Evolutionary conservation across 1,139 yeast species (phyloP).

Genomic region (Suhomyces panamericanus): DNA sequence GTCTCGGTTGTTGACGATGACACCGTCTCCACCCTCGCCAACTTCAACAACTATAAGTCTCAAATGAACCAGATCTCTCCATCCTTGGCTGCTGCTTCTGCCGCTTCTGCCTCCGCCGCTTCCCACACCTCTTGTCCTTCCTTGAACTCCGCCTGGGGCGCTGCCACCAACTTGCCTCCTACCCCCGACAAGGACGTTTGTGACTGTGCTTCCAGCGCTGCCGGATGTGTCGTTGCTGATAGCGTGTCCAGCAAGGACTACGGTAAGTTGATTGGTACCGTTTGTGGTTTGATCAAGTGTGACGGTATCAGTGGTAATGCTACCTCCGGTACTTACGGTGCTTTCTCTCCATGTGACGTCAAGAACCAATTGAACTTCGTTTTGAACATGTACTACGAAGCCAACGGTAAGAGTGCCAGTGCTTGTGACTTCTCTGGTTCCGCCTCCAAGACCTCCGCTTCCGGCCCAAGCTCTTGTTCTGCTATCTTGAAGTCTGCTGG

Average conservation of each 20-base stretch:
- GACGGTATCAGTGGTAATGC: conserved; percentile 61
- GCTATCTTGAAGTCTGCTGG: conserved; percentile 26
- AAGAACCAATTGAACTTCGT: conserved; percentile 64
- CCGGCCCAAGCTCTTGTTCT: conserved; percentile 23
- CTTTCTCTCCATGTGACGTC: conserved; percentile 34
- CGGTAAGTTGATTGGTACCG: conserved; percentile 51
- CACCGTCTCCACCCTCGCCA: conserved; percentile 46
- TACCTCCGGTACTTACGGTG: conserved; percentile 36
- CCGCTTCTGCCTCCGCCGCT: conserved; percentile 16
- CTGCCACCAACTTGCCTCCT: conserved; percentile 54
- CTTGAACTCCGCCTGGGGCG: conserved; percentile 24
- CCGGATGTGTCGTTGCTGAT: conserved; percentile 20
- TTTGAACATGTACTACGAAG: conserved; percentile 57
- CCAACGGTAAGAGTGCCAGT: conserved; percentile 39
- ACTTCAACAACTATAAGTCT: conserved; percentile 55
- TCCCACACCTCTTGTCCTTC: conserved; percentile 45
- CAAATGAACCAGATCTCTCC: conserved; percentile 45
- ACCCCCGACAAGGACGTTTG: conserved; percentile 64
- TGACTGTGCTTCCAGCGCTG: conserved; percentile 40
- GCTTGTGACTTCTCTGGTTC: conserved; percentile 70
- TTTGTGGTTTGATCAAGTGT: conserved; percentile 52
- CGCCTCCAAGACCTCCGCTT: conserved; percentile 18
- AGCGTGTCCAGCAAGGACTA: conserved; percentile 31
- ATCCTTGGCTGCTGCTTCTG: conserved; percentile 24
- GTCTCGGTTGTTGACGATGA: conserved; percentile 46